These are phyloP conservation scores for Bolboschoenoplectus hybrid DNA, from an alignment of 202 grass and related monocot species.

Conservation along the genomic window DNA sequence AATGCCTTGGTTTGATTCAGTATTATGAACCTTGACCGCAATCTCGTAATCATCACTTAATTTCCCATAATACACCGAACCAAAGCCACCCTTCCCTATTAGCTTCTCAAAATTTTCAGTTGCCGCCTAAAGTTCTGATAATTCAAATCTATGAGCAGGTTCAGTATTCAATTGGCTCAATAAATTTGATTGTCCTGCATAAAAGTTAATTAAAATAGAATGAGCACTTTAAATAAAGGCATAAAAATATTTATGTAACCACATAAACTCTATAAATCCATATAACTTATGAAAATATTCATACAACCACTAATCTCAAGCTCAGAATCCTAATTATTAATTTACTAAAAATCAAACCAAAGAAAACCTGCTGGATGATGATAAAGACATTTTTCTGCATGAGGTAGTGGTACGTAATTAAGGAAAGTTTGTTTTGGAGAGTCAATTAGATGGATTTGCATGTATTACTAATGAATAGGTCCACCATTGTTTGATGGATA, in stretches of 20 bases:
- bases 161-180: slow-evolving; percentile 73
- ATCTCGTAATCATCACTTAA: slow-evolving; percentile 76
- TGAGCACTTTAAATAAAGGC: neutral
- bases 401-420: neutral
- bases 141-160: slow-evolving; percentile 76
- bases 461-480: too few species aligned
- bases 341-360: neutral
- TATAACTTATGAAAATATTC: neutral
- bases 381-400: too few species aligned
- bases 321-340: neutral
- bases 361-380: too few species aligned
- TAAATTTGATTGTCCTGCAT: slow-evolving; percentile 53
- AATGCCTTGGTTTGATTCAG: slow-evolving; percentile 90
- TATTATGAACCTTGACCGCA: slow-evolving; percentile 92
- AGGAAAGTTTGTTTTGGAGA: neutral
- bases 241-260: too few species aligned
- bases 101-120: slow-evolving; percentile 68
- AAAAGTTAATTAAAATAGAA: neutral
- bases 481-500: neutral
- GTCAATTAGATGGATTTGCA: neutral
- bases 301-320: neutral
- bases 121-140: slow-evolving; percentile 91
- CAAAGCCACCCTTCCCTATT: slow-evolving; percentile 89
- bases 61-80: slow-evolving; percentile 89
- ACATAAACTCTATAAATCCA: too few species aligned